These are phyloP conservation scores for Paracamarosporium sp. DNA, from an alignment of 2,329 filamentous ascomycete genomes.

Conservation along the genomic window DNA sequence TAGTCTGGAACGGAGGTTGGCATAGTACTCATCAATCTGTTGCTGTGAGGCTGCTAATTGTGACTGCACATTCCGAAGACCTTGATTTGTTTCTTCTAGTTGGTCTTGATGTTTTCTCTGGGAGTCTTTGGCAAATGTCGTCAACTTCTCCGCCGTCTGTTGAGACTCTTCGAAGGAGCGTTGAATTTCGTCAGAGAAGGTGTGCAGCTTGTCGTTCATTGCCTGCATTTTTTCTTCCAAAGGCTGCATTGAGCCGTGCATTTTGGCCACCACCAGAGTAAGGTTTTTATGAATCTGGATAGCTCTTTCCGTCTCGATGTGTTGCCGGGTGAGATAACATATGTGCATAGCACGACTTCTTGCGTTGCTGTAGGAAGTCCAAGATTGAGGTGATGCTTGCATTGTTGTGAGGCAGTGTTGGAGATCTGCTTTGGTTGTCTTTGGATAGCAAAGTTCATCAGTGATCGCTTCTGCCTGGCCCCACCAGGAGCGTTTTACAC, in stretches of 20 bases:
- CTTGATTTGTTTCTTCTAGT: not conserved
- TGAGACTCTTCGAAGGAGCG: not conserved
- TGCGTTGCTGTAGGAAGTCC: slow-evolving; percentile 70
- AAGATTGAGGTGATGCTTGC: slow-evolving; percentile 62
- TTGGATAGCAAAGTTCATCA: slow-evolving; percentile 43
- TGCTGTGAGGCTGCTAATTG: slow-evolving; percentile 1
- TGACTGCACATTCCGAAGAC: slow-evolving; percentile 1
- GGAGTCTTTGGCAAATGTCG: not conserved
- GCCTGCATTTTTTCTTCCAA: not conserved
- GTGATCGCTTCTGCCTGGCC: slow-evolving; percentile 12
- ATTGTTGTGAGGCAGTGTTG: slow-evolving; percentile 61
- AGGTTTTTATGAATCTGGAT: slow-evolving; percentile 42
- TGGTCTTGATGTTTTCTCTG: not conserved
- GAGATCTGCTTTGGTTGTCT: slow-evolving; percentile 46
- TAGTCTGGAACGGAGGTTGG: not conserved
- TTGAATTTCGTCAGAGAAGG: not conserved
- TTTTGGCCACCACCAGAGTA: slow-evolving; percentile 24
- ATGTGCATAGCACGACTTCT: slow-evolving; percentile 67
- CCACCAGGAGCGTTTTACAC: slow-evolving; percentile 30
- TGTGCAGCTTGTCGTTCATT: slow-evolving; percentile 2
- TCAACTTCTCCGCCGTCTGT: not conserved
- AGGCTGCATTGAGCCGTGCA: slow-evolving; percentile 3
- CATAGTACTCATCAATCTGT: not conserved
- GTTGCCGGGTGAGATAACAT: slow-evolving; percentile 66
- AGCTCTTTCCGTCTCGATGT: slow-evolving; percentile 62